Evolutionary conservation across 768 basidiomycete species (phyloP), one percentile per base, ranked within the genome.

Genomic region (Hypholoma fasciculare): DNA sequence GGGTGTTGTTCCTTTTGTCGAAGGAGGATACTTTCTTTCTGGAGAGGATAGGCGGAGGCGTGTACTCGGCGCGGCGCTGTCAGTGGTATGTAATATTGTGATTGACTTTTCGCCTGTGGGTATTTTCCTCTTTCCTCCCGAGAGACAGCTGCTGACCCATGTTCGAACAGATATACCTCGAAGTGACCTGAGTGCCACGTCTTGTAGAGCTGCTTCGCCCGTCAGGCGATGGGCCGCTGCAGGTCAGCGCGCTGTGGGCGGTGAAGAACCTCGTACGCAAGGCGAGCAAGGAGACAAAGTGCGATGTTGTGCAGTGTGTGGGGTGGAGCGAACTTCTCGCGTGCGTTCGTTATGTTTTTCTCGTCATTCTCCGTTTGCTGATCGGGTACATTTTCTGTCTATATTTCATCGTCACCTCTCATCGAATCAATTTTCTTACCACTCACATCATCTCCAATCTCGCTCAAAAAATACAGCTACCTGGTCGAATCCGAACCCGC

Each of bases 31-130:
- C 23, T 23, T 30, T 49, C 19, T 49, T 14, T 7, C 38, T 44
- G 61, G 71, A 82, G 86, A 92, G 59, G 90, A 93, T 66, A 72
- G 82, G 46, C 75, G 90, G 13, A 72, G 82, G 46, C 75, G 90
- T 12, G 92, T 95, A 17, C 77, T 85, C 17, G 77, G 79, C 52
- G 90, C 89, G 0, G 89, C 91, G 0, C 71, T 92, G 1, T 80
- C 86, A 0, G 88, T 86, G 3, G 80, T 96, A 3, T 93, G 92
- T 71, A 96, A 97, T 69, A 80, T 96, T 43, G 84, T 96, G 7
- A 88, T 86, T 52, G 90, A 93, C 52, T 94, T 92, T 71, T 94
- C 92, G 11, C 93, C 94, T 7, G n/a, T n/a, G n/a, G n/a, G n/a
- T n/a, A n/a, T n/a, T n/a, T n/a, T n/a, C n/a, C n/a, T n/a, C n/a